A percentile compares a stretch with the other conserved stretches of the same genome.
phyloP scores from a whole-genome alignment of 495 filamentous ascomycete genomes.

The Coniosporium apollinis region DNA sequence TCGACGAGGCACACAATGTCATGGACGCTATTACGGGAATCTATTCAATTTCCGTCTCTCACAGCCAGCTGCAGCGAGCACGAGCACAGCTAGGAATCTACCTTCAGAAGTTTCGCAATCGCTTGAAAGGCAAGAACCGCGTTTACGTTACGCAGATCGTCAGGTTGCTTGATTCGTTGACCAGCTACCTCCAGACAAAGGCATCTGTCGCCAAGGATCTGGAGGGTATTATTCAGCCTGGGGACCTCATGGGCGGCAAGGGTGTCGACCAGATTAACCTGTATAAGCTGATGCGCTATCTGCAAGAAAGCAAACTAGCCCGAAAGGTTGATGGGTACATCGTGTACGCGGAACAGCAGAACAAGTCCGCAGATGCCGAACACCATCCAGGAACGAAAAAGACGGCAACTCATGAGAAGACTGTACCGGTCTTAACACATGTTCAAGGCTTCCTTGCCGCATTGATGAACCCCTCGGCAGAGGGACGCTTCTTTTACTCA shows the following conservation, averaged over 20 bases:
- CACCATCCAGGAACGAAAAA: constrained; percentile 11
- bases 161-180: constrained; percentile 61
- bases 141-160: constrained; percentile 80
- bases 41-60: constrained; percentile 60
- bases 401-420: constrained; percentile 8
- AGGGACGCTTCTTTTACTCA: constrained; percentile 73
- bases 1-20: constrained; percentile 95
- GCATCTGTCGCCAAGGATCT: constrained; percentile 17
- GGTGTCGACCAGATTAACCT: constrained; percentile 92
- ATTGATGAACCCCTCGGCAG: constrained; percentile 72
- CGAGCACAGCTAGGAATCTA: constrained; percentile 64
- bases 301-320: constrained; percentile 84
- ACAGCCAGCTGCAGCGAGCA: constrained; percentile 53
- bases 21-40: constrained; percentile 88
- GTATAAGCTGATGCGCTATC: constrained; percentile 68
- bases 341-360: constrained; percentile 36
- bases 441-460: constrained; percentile 68
- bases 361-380: no score
- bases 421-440: constrained; percentile 63
- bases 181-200: constrained; percentile 41
- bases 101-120: constrained; percentile 71
- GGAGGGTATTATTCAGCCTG: constrained; percentile 50
- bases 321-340: constrained; percentile 86
- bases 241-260: constrained; percentile 61
- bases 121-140: constrained; percentile 80